These are phyloP conservation scores for Auricularia auricula-judae DNA, from an alignment of 768 basidiomycete genomes.

Conservation along the genomic window DNA sequence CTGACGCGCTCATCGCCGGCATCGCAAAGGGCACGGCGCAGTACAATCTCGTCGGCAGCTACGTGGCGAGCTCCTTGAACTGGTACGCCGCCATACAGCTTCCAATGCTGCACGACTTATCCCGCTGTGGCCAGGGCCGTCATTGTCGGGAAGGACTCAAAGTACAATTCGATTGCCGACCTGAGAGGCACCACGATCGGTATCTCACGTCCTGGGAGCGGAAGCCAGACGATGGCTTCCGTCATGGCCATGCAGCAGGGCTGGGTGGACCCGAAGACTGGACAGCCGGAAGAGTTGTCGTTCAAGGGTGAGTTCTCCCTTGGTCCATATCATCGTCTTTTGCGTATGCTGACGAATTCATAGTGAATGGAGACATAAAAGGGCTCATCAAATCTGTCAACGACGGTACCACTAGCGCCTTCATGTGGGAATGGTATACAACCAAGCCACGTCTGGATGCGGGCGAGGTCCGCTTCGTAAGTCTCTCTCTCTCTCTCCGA, in stretches of 20 bases:
- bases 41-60: slow-evolving; percentile 89
- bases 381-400: slow-evolving; percentile 82
- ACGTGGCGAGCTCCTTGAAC: slow-evolving; percentile 79
- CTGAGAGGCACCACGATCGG: slow-evolving; percentile 76
- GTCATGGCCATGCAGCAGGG: slow-evolving; percentile 86
- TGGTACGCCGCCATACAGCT: slow-evolving; percentile 38
- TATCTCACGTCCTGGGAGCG: slow-evolving; percentile 82
- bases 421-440: slow-evolving; percentile 93
- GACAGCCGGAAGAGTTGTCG: slow-evolving; percentile 27
- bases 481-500: slow-evolving; percentile 19
- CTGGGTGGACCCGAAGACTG: slow-evolving; percentile 44
- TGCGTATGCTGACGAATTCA: background rate
- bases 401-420: slow-evolving; percentile 75
- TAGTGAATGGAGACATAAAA: slow-evolving; percentile 74
- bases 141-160: slow-evolving; percentile 69
- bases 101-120: background rate
- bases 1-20: slow-evolving; percentile 83
- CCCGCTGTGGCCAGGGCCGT: slow-evolving; percentile 56
- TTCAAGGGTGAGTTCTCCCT: slow-evolving; percentile 48
- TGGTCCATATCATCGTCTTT: background rate
- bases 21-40: slow-evolving; percentile 81
- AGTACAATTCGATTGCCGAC: slow-evolving; percentile 60
- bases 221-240: slow-evolving; percentile 90
- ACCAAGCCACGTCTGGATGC: slow-evolving; percentile 72
- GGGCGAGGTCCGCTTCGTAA: slow-evolving; percentile 73